A percentile compares a stretch with the other conserved stretches of the same genome.
phyloP scores from a whole-genome alignment of 495 filamentous ascomycete genomes.

The Cercophora sp. region DNA sequence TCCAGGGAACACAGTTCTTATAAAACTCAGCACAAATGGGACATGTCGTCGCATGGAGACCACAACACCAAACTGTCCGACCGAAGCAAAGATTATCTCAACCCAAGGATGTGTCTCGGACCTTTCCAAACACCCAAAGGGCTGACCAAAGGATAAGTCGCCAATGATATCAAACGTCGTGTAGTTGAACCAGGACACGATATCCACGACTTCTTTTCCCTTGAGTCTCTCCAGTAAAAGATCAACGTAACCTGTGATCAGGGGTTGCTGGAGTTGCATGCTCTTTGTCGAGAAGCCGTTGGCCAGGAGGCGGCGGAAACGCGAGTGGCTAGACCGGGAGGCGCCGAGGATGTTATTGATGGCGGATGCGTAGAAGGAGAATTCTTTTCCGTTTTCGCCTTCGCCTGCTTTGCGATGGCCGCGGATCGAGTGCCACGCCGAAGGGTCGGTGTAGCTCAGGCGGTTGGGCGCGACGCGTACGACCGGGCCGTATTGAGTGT shows the following conservation, averaged over 20 bases:
- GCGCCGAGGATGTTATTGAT: conserved; percentile 25
- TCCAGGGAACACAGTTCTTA: neutral
- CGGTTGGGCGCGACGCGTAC: conserved; percentile 55
- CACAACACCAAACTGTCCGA: conserved; percentile 24
- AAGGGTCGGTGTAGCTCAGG: conserved; percentile 50
- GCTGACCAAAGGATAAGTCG: conserved; percentile 51
- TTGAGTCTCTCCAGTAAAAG: conserved; percentile 34
- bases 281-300: conserved; percentile 48
- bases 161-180: conserved; percentile 57
- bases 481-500: conserved; percentile 49
- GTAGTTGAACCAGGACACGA: conserved; percentile 49
- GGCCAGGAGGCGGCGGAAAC: conserved; percentile 40
- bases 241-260: conserved; percentile 36
- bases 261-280: conserved; percentile 35
- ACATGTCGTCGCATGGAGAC: conserved; percentile 20
- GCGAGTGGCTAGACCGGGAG: conserved; percentile 34
- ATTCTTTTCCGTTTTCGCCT: conserved; percentile 33
- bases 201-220: conserved; percentile 29
- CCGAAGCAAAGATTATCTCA: conserved; percentile 22
- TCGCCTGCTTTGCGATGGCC: conserved; percentile 23
- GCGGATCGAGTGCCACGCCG: conserved; percentile 59
- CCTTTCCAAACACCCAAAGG: conserved; percentile 47
- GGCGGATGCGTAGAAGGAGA: conserved; percentile 19
- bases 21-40: neutral
- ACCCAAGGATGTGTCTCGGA: conserved; percentile 33